Evolutionary conservation across 768 basidiomycete genomes (phyloP), one percentile per base, ranked within the genome.

Genomic region (Leucogyrophana mollusca): DNA sequence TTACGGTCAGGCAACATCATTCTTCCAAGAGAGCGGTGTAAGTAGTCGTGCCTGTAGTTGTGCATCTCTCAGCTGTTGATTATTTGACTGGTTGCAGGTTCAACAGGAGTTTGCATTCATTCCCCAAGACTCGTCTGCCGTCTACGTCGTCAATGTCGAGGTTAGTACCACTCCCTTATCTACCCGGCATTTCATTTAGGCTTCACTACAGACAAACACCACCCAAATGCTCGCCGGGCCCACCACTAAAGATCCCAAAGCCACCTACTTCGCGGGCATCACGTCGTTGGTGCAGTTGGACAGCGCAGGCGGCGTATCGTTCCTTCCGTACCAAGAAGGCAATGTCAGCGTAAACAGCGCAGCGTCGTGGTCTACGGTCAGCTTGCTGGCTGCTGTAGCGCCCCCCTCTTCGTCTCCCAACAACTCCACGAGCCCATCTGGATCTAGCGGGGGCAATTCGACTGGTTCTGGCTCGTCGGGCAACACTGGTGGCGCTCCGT

Each of bases 61-160:
- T n/a, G 10, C 21, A n/a, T 3, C 10, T 34, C 33, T 21, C 13
- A 35, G 16, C 9, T 4, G 23, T 33, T 38, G 18, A 6, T 37
- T 52, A 34, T 25, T 14, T n/a, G n/a, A 39, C 11, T 8, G 18
- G 4, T 18, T 37, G 9, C 39, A 84, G 75, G 81, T 84, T 11
- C 87, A 88, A 55, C 72, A 82, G 47, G 81, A 87, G 61, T 84
- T 91, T 58, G 86, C 84, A 2, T 92, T 82, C 67, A 73, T 91
- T 49, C 88, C 90, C 16, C 74, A 83, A 59, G 85, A 91, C 59
- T 79, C 80, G 51, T 82, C 78, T 14, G 71, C 73, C 18, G 83
- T 83, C n/a, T 90, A 86, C 55, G 75, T 91, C 39, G 68, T 89
- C 62, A 82, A 88, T 57, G 84, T 88, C 46, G 72, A 80, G 67